A percentile compares a stretch with the other conserved stretches of the same genome.
phyloP scores from a whole-genome alignment of 345 rosid genomes.

The Aethionema arabicum region DNA sequence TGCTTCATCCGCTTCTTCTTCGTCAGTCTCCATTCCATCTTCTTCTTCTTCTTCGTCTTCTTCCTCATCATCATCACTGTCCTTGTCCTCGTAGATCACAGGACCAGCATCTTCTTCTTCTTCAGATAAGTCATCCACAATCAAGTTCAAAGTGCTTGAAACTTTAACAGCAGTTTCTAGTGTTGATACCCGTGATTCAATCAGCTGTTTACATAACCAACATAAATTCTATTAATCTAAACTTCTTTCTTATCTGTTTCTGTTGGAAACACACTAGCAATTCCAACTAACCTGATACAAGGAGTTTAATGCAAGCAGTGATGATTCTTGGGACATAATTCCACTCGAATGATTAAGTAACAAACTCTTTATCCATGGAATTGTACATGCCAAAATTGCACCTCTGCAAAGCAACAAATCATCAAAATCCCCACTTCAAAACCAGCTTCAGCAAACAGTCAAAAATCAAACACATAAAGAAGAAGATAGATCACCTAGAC shows the following conservation, averaged over 20 bases:
- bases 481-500: conserved; percentile 53
- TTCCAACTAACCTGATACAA: conserved; percentile 78
- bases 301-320: conserved; percentile 65
- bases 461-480: conserved; percentile 2
- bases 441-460: conserved; percentile 14
- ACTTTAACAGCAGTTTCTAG: conserved; percentile 65
- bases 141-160: conserved; percentile 66
- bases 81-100: conserved; percentile 65
- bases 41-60: conserved; percentile 44
- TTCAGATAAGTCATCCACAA: conserved; percentile 46
- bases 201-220: conserved; percentile 52
- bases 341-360: conserved; percentile 83
- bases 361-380: conserved; percentile 86
- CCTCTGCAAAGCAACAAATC: conserved; percentile 53
- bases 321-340: conserved; percentile 83
- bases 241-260: conserved; percentile 1
- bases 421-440: not conserved
- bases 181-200: conserved; percentile 77
- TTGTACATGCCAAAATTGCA: conserved; percentile 76
- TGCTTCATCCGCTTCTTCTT: conserved; percentile 40
- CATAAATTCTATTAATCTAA: not conserved
- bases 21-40: conserved; percentile 41
- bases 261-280: conserved; percentile 2
- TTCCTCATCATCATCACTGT: conserved; percentile 60
- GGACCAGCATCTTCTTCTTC: conserved; percentile 53